Base-by-base conservation (phyloP, 768 basidiomycete genomes). In the Kwoniella mangroviensis region DNA sequence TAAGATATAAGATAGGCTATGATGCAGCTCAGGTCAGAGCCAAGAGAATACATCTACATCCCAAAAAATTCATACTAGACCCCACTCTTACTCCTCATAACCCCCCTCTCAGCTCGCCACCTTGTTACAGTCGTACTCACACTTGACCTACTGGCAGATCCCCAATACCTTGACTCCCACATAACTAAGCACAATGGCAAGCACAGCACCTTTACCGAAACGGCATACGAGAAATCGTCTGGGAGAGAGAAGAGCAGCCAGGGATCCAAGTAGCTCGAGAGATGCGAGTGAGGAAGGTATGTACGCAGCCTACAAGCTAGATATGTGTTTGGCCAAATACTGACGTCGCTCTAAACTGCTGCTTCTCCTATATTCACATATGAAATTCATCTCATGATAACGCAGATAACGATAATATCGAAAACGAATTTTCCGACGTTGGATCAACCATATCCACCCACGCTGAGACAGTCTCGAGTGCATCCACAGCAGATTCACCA, bases 241-340 rank as follows among this genome's bases (percentile, higher is more conserved):
- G 41, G 74, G 73, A 4, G 78, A 81, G 56, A 45, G 74, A 41
- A 69, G 68, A 59, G 68, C 60, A 49, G 68, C 68, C n/a, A 58
- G 68, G 49, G 78, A 72, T 62, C 71, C 71, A 15, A 73, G 69
- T n/a, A 75, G 75, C 55, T 80, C 79, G 56, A 63, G 78, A 68
- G 82, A 84, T 73, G 83, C 83, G 17, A 83, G 82, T 67, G 83
- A 83, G 62, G 83, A 84, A 70, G 80, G 83, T 84, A 65, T 73
- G 78, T 73, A 9, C 34, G 41, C 26, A n/a, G 58, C 58, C 10
- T 28, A 13, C 19, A 11, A 42, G 22, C n/a, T 22, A 57, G 55
- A 17, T 2, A 19, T 42, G n/a, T 61, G 12, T 19, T 61, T 52
- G 17, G 34, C 34, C 34, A 34, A 4, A 34, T 34, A 34, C 6